Evolutionary conservation across 805 yeast species (phyloP), one percentile per base, ranked within the genome.

Genomic region (Metschnikowia dekortorum): DNA sequence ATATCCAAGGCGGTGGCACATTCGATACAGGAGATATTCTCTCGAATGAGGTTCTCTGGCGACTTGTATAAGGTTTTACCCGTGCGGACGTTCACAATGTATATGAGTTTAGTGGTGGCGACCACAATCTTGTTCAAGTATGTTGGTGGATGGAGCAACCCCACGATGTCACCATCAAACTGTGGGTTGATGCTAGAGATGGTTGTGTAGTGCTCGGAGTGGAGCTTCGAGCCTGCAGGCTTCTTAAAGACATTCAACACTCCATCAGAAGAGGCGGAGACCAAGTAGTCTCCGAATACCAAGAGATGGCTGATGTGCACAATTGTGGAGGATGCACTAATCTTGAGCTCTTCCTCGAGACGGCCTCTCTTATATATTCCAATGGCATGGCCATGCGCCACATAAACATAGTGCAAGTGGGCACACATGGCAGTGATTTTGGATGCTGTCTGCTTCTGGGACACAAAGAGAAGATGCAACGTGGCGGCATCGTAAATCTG

Each of bases 401-500:
- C 96, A 64, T 76, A 92, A 2, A 89, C 89, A 63, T 84, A 79
- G 61, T 92, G 97, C 74, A 82, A 82, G 67, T 89, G 95, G 1
- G 97, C 84, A 18, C 85, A 76, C 42, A 92, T 70, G 22, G 85
- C 80, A 28, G 85, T 81, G 56, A 92, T 90, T 50, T 81, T 79
- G 7, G 81, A 63, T 0, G 84, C 78, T 0, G 96, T 85, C 64
- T 87, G 92, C 18, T 78, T 80, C 56, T 83, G 87, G 0, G 96
- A 88, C 10, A 92, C 95, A 68, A 94, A 92, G 22, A 92, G 71
- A 54, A 92, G 72, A 58, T 88, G 94, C 54, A 92, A 72, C 6
- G 87, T 89, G 32, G 92, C 82, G 60, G 87, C 96, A 70, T 94
- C 99, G 62, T 87, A 94, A 30, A 94, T 89, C 66, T 92, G 98